A percentile compares a stretch with the other conserved stretches of the same genome.
Conservation (phyloP, 306 rosid genomes). For the Casuarina glauca region DNA sequence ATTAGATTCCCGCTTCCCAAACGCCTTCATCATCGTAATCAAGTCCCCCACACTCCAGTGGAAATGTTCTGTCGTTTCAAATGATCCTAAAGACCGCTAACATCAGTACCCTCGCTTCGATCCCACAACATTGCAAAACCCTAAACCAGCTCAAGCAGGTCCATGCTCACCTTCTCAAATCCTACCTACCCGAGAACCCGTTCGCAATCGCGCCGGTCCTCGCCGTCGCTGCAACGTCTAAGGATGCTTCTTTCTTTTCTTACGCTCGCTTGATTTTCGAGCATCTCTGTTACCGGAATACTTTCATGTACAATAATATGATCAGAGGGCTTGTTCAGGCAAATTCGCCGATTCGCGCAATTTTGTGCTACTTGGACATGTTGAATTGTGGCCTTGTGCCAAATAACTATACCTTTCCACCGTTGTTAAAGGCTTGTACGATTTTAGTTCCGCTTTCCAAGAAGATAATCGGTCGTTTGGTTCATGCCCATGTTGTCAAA, state of each 20-base stretch:
- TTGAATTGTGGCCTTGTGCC: constrained; percentile 44
- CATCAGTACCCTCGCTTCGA: constrained; percentile 28
- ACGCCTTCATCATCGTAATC: neutral
- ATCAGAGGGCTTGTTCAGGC: constrained; percentile 53
- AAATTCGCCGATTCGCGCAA: constrained; percentile 37
- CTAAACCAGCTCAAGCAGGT: constrained; percentile 67
- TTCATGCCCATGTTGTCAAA: constrained; percentile 60
- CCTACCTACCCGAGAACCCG: constrained; percentile 39
- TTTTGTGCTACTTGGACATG: constrained; percentile 58
- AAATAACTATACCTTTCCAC: constrained; percentile 81
- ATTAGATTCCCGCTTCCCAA: neutral
- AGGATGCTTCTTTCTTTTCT: constrained; percentile 35
- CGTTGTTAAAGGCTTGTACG: constrained; percentile 67
- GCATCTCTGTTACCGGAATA: constrained; percentile 50
- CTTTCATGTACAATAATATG: constrained; percentile 73
- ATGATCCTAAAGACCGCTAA: constrained; percentile 43
- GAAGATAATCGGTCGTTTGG: constrained; percentile 39
- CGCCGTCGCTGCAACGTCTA: constrained; percentile 49
- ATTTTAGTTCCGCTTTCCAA: constrained; percentile 23
- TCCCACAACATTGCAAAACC: constrained; percentile 49
- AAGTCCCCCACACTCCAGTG: neutral
- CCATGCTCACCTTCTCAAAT: constrained; percentile 69
- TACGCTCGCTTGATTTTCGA: constrained; percentile 60
- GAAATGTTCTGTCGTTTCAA: constrained; percentile 23
- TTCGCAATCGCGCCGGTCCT: constrained; percentile 59